Conservation (phyloP, 2,329 filamentous ascomycete species). For the Penicillium sclerotigenum region DNA sequence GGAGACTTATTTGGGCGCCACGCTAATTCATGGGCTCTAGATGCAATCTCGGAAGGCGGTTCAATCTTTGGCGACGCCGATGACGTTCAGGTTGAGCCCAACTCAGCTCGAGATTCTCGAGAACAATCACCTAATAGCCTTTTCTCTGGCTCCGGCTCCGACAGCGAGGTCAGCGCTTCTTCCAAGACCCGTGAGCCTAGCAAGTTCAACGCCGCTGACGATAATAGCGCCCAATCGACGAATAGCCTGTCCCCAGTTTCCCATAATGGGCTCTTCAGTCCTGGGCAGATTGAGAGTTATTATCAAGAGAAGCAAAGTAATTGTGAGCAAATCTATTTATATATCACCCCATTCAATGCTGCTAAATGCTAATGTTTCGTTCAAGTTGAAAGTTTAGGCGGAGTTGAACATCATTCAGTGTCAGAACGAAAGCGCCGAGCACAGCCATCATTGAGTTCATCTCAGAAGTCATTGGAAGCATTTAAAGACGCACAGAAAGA, state of each 20-base stretch:
- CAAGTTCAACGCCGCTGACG: not conserved
- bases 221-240: not conserved
- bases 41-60: not conserved
- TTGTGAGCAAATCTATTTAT: not conserved
- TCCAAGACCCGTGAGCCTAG: not conserved
- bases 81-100: not conserved
- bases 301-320: not conserved
- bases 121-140: not conserved
- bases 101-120: not conserved
- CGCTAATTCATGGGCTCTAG: not conserved
- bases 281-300: not conserved
- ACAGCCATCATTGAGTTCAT: not conserved
- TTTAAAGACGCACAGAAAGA: not conserved
- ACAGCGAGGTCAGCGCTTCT: not conserved
- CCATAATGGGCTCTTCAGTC: not conserved
- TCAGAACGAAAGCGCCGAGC: not conserved
- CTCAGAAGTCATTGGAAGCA: not conserved
- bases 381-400: not conserved
- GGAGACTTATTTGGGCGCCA: not conserved
- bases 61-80: not conserved
- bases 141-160: not conserved
- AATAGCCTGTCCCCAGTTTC: not conserved
- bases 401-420: not conserved
- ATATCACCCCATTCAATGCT: not conserved
- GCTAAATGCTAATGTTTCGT: not conserved